phyloP scores from a whole-genome alignment of 2,329 filamentous ascomycete species.

The Sarocladiaceae sp. region DNA sequence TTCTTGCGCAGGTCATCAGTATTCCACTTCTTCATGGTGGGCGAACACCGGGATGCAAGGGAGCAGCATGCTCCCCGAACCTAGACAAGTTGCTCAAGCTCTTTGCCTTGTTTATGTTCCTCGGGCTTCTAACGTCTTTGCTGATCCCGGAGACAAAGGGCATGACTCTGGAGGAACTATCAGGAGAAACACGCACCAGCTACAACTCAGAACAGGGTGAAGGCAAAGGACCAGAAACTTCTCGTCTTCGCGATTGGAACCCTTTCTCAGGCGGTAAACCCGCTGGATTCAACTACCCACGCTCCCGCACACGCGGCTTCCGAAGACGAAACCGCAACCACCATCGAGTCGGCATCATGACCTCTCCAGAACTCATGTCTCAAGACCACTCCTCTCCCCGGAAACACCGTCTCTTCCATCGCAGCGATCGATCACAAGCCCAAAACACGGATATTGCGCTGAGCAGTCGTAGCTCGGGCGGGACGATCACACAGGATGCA shows the following conservation, averaged over 20 bases:
- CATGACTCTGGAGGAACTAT: constrained; percentile 66
- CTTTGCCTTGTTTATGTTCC: constrained; percentile 76
- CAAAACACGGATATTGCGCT: constrained; percentile 25
- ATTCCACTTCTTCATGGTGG: constrained; percentile 58
- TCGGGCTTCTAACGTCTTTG: constrained; percentile 62
- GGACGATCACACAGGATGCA: neutral
- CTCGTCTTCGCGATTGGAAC: constrained; percentile 33
- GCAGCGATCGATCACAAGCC: constrained; percentile 15
- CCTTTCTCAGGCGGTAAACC: constrained; percentile 46
- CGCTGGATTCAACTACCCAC: constrained; percentile 46
- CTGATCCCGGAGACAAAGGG: constrained; percentile 77
- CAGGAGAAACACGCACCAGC: constrained; percentile 61
- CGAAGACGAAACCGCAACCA: constrained; percentile 21
- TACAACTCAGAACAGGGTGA: constrained; percentile 49
- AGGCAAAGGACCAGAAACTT: constrained; percentile 31
- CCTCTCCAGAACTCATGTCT: constrained; percentile 32
- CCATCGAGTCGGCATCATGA: constrained; percentile 37
- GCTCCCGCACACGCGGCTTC: constrained; percentile 19
- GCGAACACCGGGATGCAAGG: constrained; percentile 42
- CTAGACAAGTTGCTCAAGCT: constrained; percentile 73
- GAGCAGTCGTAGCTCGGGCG: constrained; percentile 23
- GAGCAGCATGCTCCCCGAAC: constrained; percentile 50
- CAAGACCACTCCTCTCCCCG: constrained; percentile 18
- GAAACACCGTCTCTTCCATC: constrained; percentile 21
- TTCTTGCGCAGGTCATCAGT: constrained; percentile 62